Conservation (phyloP, 768 basidiomycete species). For the Sistotremastrum suecicum region DNA sequence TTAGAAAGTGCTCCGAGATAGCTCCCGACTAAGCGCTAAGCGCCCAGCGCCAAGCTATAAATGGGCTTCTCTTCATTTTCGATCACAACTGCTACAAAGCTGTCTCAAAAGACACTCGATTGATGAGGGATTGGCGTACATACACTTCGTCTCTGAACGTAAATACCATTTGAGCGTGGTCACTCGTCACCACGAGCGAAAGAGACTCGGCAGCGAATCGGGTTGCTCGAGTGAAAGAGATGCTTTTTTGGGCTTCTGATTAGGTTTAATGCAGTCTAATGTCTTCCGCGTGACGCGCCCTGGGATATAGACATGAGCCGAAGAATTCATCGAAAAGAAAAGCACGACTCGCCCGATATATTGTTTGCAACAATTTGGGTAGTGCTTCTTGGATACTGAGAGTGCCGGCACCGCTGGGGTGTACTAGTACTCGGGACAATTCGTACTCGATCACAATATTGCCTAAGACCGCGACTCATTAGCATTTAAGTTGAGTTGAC, state of each 20-base stretch:
- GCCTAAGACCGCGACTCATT: conserved; percentile 27
- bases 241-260: conserved; percentile 81
- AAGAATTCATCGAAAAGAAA: neutral
- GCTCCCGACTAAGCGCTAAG: no score
- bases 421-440: conserved; percentile 86
- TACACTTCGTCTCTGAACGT: no score
- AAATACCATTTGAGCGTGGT: conserved; percentile 27
- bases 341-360: conserved; percentile 63
- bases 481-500: neutral
- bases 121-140: no score
- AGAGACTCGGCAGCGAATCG: conserved; percentile 92
- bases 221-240: conserved; percentile 96
- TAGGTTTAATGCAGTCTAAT: conserved; percentile 65
- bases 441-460: conserved; percentile 91
- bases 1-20: no score
- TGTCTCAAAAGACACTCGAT: no score
- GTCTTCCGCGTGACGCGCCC: conserved; percentile 56
- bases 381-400: conserved; percentile 67
- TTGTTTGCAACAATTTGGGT: conserved; percentile 57
- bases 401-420: conserved; percentile 89
- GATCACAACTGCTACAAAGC: no score
- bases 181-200: conserved; percentile 67
- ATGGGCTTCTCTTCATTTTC: no score
- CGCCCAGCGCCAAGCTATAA: no score
- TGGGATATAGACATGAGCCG: conserved; percentile 2